Evolutionary conservation across 2,329 filamentous ascomycete species (phyloP).

Genomic region (Trichoderma sp.): DNA sequence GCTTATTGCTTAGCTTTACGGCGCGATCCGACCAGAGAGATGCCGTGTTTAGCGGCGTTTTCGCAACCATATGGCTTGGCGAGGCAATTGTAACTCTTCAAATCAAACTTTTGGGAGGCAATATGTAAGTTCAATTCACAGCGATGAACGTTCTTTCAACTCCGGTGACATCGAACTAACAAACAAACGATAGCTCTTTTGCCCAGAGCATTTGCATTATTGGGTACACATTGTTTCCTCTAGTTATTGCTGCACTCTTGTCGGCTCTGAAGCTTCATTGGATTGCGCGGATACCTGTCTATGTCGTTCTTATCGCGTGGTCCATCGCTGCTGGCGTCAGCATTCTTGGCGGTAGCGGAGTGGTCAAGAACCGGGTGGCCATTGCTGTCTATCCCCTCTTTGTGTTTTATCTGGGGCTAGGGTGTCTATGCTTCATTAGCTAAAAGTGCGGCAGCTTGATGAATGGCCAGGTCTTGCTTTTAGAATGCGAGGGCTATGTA

Average conservation of each 20-base stretch:
- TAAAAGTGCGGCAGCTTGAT: slow-evolving; percentile 43
- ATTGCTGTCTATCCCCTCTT: slow-evolving; percentile 94
- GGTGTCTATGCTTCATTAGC: slow-evolving; percentile 96
- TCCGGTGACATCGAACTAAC: slow-evolving; percentile 29
- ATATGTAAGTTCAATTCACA: slow-evolving; percentile 70
- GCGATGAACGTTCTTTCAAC: too few relatives aligned
- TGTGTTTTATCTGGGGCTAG: slow-evolving; percentile 91
- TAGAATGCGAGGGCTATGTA: background rate
- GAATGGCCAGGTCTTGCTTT: background rate
- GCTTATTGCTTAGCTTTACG: slow-evolving; percentile 81
- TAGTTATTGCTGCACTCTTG: slow-evolving; percentile 88
- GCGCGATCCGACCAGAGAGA: slow-evolving; percentile 80
- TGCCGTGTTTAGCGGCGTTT: slow-evolving; percentile 91
- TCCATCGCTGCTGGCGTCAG: slow-evolving; percentile 93
- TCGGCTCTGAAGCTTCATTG: slow-evolving; percentile 79
- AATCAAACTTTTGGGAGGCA: slow-evolving; percentile 93
- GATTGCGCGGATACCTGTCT: slow-evolving; percentile 85
- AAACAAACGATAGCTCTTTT: slow-evolving; percentile 69
- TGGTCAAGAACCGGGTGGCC: slow-evolving; percentile 90
- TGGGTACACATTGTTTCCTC: slow-evolving; percentile 94
- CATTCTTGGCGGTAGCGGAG: slow-evolving; percentile 91
- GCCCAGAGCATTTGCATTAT: slow-evolving; percentile 98
- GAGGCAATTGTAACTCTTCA: slow-evolving; percentile 97
- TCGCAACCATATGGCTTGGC: slow-evolving; percentile 94
- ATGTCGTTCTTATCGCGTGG: slow-evolving; percentile 86